These are phyloP conservation scores for Saccharomycopsis hybrid DNA, from an alignment of 1,139 yeast genomes.

Conservation along the genomic window DNA sequence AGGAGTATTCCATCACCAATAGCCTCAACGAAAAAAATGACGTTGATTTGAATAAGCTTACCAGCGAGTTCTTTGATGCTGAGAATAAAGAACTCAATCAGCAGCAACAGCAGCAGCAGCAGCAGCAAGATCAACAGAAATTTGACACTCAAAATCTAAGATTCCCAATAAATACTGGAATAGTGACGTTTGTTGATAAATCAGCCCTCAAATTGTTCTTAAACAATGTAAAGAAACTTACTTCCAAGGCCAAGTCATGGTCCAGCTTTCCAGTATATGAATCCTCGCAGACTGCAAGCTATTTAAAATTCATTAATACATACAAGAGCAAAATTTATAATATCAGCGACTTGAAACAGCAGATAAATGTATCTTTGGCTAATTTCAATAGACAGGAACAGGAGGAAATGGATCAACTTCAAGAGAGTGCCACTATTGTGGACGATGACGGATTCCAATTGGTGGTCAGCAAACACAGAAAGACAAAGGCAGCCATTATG, in stretches of 20 bases:
- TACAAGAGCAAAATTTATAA: conserved; percentile 29
- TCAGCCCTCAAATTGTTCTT: conserved; percentile 64
- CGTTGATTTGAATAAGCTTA: conserved; percentile 52
- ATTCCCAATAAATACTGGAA: conserved; percentile 67
- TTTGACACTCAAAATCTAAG: conserved; percentile 29
- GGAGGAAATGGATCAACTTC: conserved; percentile 53
- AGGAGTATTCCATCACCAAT: conserved; percentile 38
- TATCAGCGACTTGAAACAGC: conserved; percentile 38
- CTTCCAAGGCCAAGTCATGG: conserved; percentile 23
- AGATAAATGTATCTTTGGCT: conserved; percentile 53
- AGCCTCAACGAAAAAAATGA: conserved; percentile 36
- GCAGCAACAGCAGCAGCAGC: neutral
- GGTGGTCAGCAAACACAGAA: conserved; percentile 82
- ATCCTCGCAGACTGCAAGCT: conserved; percentile 22
- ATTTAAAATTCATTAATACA: conserved; percentile 27
- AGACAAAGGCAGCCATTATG: conserved; percentile 62
- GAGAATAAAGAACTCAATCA: conserved; percentile 24
- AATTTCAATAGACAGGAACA: conserved; percentile 71
- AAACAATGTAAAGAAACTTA: conserved; percentile 48
- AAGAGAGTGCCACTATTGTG: conserved; percentile 50
- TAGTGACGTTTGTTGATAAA: conserved; percentile 71
- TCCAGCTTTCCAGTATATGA: conserved; percentile 33
- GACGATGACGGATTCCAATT: conserved; percentile 93
- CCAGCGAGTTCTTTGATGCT: conserved; percentile 48
- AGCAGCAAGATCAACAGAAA: too few species aligned